Conservation (phyloP, 345 rosid genomes). For the Euphorbia tirucalli region DNA sequence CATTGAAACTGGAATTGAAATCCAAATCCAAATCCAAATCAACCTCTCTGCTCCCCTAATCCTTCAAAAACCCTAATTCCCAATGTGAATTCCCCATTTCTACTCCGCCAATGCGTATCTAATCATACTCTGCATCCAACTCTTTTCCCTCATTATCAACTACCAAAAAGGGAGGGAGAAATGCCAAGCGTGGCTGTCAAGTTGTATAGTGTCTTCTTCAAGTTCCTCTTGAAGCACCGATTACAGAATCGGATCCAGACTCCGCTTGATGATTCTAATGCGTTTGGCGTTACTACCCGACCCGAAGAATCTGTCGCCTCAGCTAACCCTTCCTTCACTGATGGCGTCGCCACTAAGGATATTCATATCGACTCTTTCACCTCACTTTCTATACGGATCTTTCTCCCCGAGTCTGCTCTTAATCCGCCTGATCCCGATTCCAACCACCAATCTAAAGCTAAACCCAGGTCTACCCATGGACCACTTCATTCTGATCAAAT, state of each 20-base stretch:
- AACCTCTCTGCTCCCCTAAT: neutral
- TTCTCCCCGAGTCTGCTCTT: conserved; percentile 83
- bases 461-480: neutral
- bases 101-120: neutral
- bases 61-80: neutral
- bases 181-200: conserved; percentile 63
- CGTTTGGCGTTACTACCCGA: conserved; percentile 59
- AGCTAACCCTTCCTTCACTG: conserved; percentile 56
- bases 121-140: too few species aligned
- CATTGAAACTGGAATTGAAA: too few species aligned
- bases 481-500: conserved; percentile 11
- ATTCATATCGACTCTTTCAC: conserved; percentile 89
- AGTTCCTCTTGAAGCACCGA: conserved; percentile 50
- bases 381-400: conserved; percentile 78
- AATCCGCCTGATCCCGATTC: conserved; percentile 50
- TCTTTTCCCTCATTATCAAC: too few species aligned
- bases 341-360: conserved; percentile 93
- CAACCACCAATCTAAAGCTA: conserved; percentile 24
- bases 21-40: neutral
- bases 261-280: conserved; percentile 15
- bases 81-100: neutral
- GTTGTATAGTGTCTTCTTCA: conserved; percentile 61
- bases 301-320: conserved; percentile 47
- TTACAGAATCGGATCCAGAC: conserved; percentile 42
- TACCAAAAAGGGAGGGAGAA: conserved; percentile 4